These are phyloP conservation scores for Plectosphaerella sp. DNA, from an alignment of 2,329 filamentous ascomycete species.

Conservation along the genomic window DNA sequence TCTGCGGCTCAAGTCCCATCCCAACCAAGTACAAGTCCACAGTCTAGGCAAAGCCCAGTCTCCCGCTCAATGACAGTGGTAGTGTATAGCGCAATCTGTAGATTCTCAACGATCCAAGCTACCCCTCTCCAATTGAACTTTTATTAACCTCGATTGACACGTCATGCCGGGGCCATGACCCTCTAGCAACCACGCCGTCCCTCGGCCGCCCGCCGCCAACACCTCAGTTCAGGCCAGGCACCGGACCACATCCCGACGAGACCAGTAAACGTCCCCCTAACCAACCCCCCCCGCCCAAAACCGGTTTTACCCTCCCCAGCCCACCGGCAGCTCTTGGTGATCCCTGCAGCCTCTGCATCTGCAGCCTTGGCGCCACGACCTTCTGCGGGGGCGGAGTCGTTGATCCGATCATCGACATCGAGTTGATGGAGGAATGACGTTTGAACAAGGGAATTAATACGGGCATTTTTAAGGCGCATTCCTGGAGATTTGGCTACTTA, in stretches of 20 bases:
- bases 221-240: conserved; percentile 1
- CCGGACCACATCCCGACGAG: background rate
- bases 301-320: background rate
- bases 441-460: background rate
- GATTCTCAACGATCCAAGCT: too few species aligned
- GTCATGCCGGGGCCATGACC: too few species aligned
- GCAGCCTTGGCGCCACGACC: background rate
- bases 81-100: too few species aligned
- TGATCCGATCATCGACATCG: background rate
- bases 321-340: background rate
- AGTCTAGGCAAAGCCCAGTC: background rate
- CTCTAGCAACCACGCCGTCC: conserved; percentile 7
- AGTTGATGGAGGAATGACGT: background rate
- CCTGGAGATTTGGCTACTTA: too few species aligned
- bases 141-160: too few species aligned
- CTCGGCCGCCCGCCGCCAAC: conserved; percentile 14
- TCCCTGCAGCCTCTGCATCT: background rate
- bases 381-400: background rate
- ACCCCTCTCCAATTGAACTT: too few species aligned
- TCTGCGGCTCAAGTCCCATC: too few species aligned
- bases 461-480: too few species aligned
- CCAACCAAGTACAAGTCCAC: too few species aligned
- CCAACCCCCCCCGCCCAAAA: background rate
- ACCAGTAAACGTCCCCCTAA: background rate
- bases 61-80: too few species aligned